Evolutionary conservation across 2,329 filamentous ascomycete species (phyloP).

Genomic region (Geoglossum cookeanum): DNA sequence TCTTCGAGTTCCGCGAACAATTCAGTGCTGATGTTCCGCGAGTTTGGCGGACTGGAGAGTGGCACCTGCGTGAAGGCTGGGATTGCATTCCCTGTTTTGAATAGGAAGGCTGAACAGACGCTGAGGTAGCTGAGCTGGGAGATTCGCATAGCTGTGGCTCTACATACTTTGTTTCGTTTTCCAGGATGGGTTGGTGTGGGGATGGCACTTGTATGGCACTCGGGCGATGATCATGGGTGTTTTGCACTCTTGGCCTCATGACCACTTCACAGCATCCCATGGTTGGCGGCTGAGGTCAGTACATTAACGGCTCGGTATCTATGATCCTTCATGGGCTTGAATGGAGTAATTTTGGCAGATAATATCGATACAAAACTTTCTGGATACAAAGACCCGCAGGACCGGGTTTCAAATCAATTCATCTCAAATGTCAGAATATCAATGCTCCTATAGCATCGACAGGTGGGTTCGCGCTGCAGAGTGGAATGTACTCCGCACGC

Average conservation of each 20-base stretch:
- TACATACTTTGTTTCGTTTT: neutral
- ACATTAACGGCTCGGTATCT: too few species aligned
- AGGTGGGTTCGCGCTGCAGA: neutral
- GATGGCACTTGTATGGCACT: neutral
- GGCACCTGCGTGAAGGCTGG: neutral
- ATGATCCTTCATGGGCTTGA: too few species aligned
- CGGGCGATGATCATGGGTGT: neutral
- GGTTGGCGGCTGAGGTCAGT: too few species aligned
- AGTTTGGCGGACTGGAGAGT: conserved; percentile 6
- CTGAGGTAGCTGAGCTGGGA: neutral
- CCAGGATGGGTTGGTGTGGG: neutral
- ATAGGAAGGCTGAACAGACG: neutral
- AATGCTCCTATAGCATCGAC: neutral
- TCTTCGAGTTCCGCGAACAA: conserved; percentile 75
- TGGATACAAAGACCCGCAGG: too few species aligned
- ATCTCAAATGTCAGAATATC: neutral
- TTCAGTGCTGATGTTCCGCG: conserved; percentile 31
- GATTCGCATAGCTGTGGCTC: neutral
- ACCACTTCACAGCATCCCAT: too few species aligned
- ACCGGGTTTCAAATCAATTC: too few species aligned
- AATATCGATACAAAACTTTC: too few species aligned
- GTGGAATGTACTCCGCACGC: neutral
- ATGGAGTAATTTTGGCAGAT: too few species aligned
- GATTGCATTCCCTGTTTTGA: neutral
- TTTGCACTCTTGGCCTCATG: too few species aligned